A percentile compares a stretch with the other conserved stretches of the same genome.
These are phyloP conservation scores for Chamaenerion angustifolium DNA, from an alignment of 345 rosid species.

Conservation along the genomic window DNA sequence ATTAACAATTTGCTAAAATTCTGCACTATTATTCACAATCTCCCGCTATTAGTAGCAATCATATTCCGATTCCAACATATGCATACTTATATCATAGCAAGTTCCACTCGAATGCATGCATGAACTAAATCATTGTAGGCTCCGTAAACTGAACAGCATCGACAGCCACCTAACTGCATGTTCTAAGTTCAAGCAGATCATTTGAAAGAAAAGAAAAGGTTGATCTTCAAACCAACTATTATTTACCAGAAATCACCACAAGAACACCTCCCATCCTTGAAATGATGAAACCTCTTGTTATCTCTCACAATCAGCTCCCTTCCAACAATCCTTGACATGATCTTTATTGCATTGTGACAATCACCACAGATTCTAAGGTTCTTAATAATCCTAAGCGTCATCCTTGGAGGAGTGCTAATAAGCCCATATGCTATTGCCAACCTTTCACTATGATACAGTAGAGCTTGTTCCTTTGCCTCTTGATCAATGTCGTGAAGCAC, in stretches of 20 bases:
- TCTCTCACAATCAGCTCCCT: constrained; percentile 34
- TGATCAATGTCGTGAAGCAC: constrained; percentile 44
- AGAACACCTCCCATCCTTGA: constrained; percentile 35
- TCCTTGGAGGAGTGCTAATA: constrained; percentile 36
- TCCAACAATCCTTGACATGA: constrained; percentile 40
- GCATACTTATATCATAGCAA: too few relatives aligned
- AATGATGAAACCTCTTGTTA: constrained; percentile 11
- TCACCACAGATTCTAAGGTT: constrained; percentile 36
- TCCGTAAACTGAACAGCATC: too few relatives aligned
- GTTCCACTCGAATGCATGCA: too few relatives aligned
- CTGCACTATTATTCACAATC: too few relatives aligned
- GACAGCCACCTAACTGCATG: too few relatives aligned
- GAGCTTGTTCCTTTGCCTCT: constrained; percentile 39
- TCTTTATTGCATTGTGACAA: constrained; percentile 38
- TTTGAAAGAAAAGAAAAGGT: too few relatives aligned
- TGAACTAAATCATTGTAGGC: too few relatives aligned
- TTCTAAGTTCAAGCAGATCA: too few relatives aligned
- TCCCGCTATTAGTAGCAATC: too few relatives aligned
- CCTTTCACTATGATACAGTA: constrained; percentile 37
- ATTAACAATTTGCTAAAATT: too few relatives aligned
- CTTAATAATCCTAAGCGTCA: constrained; percentile 34
- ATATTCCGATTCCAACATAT: too few relatives aligned
- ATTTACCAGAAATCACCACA: constrained; percentile 41
- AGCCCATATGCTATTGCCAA: constrained; percentile 36
- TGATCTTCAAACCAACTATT: not conserved